A percentile compares a stretch with the other conserved stretches of the same genome.
These are phyloP conservation scores for Diutina siamensis DNA, from an alignment of 1,139 yeast genomes.

Conservation along the genomic window DNA sequence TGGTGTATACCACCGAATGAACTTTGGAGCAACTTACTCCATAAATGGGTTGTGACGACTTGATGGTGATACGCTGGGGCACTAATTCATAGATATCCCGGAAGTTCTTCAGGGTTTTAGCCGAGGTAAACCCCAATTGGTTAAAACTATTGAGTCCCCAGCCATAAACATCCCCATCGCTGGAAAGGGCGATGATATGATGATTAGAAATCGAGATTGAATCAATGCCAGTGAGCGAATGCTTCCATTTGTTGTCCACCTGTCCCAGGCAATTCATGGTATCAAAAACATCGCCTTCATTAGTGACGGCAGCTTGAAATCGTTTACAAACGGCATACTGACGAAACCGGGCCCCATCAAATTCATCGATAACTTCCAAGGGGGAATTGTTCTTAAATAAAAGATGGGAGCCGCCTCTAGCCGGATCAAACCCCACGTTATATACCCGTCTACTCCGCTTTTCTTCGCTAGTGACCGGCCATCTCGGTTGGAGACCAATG, in stretches of 20 bases:
- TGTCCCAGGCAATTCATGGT: neutral
- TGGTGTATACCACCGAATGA: slow-evolving; percentile 57
- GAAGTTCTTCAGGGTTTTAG: slow-evolving; percentile 23
- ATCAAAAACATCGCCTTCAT: neutral
- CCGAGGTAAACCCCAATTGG: slow-evolving; percentile 52
- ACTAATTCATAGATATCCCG: neutral
- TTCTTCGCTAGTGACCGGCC: slow-evolving; percentile 13
- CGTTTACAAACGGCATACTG: neutral
- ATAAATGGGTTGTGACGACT: slow-evolving; percentile 16
- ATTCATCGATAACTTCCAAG: neutral
- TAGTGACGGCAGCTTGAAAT: neutral
- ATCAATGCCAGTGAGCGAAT: neutral
- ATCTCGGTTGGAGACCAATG: slow-evolving; percentile 8
- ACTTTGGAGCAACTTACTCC: slow-evolving; percentile 63
- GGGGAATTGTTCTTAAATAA: neutral
- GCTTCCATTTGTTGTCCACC: neutral
- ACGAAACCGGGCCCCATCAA: neutral
- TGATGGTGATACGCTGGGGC: neutral
- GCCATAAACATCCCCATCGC: slow-evolving; percentile 40
- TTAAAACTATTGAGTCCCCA: slow-evolving; percentile 70
- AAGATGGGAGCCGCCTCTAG: neutral
- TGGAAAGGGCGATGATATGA: slow-evolving; percentile 39
- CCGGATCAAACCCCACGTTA: neutral
- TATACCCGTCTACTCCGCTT: neutral
- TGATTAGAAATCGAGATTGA: slow-evolving; percentile 48